Conservation (phyloP, 1,139 yeast genomes). For the Hyphopichia fennica region DNA sequence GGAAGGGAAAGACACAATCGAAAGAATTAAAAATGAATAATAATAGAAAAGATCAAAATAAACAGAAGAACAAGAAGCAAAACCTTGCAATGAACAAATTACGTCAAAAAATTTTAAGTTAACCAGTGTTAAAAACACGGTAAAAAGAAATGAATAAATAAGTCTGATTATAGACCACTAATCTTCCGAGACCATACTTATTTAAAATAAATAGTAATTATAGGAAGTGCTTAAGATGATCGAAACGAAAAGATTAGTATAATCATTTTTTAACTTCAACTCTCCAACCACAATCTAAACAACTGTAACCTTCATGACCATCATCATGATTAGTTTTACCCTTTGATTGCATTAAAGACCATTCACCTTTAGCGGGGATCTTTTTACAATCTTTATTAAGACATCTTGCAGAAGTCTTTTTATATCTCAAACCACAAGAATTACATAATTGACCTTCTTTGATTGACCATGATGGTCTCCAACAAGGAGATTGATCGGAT, state of each 20-base stretch:
- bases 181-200: not conserved
- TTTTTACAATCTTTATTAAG: slow-evolving; percentile 71
- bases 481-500: slow-evolving; percentile 90
- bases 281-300: slow-evolving; percentile 65
- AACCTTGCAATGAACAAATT: too few species aligned
- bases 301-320: slow-evolving; percentile 50
- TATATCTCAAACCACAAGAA: slow-evolving; percentile 92
- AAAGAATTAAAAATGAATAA: too few species aligned
- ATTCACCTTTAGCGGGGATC: slow-evolving; percentile 95
- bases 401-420: slow-evolving; percentile 92
- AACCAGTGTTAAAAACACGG: not conserved
- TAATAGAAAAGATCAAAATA: too few species aligned
- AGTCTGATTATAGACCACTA: not conserved
- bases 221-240: slow-evolving; percentile 1
- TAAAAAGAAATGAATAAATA: not conserved
- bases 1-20: too few species aligned
- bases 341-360: slow-evolving; percentile 81
- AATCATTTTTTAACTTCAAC: slow-evolving; percentile 39
- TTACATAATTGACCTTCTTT: slow-evolving; percentile 92
- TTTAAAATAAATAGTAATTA: not conserved
- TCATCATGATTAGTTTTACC: slow-evolving; percentile 50
- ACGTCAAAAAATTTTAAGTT: too few species aligned
- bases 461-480: slow-evolving; percentile 96
- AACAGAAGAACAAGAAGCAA: not conserved
- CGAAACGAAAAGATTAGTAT: not conserved